Conservation (phyloP, 345 rosid genomes). For the Gossypium stocksii region DNA sequence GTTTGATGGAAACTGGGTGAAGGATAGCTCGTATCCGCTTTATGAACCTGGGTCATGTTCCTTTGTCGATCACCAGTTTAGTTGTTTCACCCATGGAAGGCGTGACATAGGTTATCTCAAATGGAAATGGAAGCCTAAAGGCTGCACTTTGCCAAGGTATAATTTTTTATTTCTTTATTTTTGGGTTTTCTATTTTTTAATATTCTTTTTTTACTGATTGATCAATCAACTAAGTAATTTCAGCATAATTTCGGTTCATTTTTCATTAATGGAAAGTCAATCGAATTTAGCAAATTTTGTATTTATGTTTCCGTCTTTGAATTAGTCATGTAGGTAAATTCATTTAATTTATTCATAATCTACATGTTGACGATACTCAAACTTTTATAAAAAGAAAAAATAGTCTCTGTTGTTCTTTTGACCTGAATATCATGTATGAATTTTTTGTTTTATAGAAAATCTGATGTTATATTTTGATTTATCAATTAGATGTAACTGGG, state of each 20-base stretch:
- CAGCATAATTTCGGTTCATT: neutral
- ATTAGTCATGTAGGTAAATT: neutral
- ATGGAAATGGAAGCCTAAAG: conserved; percentile 84
- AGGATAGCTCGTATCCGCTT: conserved; percentile 86
- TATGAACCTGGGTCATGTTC: conserved; percentile 88
- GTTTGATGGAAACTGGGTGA: conserved; percentile 85
- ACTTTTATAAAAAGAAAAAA: too few relatives aligned
- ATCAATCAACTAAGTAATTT: neutral
- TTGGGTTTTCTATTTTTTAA: too few relatives aligned
- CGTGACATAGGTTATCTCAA: conserved; percentile 68
- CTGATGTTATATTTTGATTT: too few relatives aligned
- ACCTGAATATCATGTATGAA: too few relatives aligned
- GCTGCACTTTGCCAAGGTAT: conserved; percentile 80
- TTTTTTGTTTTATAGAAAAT: too few relatives aligned
- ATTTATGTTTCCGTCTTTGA: neutral
- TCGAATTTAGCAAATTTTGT: neutral
- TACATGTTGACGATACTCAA: neutral
- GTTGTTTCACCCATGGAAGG: conserved; percentile 74
- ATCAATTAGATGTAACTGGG: too few relatives aligned
- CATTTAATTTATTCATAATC: neutral
- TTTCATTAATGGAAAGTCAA: neutral
- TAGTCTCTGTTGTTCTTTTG: too few relatives aligned
- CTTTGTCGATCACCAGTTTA: conserved; percentile 74
- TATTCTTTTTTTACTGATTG: neutral
- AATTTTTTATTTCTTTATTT: neutral